Evolutionary conservation across 2,329 filamentous ascomycete genomes (phyloP), one percentile per base, ranked within the genome.

Genomic region (Parafenestella ontariensis): DNA sequence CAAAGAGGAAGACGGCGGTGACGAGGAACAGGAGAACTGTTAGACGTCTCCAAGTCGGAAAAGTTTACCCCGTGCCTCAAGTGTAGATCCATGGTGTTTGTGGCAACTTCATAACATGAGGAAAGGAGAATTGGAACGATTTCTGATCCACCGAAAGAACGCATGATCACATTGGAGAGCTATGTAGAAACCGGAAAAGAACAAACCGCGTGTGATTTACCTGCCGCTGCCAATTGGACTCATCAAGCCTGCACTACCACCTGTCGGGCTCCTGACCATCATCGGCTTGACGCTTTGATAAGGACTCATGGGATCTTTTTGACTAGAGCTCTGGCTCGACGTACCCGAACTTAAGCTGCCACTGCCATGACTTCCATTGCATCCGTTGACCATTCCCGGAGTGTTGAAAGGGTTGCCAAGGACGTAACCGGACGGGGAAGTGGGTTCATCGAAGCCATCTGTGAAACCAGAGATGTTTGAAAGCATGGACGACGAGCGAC

Each of bases 401-500:
- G 70, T 72, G 52, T 70, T 73, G 59, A 74, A 76, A 3, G 76
- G 74, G 50, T 76, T 74, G 13, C 72, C 65, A 34, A 73, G 69
- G 42, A 63, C 51, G 29, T 70, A 59, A 5, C 48, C 57, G n/a
- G 65, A 59, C 8, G 68, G 68, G 11, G 69, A 71, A 1, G 58
- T 51, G 21, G 62, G 62, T 28, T 78, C 71, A 44, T 78, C 76
- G 52, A 76, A 74, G 50, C 74, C 72, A 34, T 83, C 81, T 17
- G 80, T 82, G 66, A 82, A 82, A 52, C 79, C 80, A 40, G 78
- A 81, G 59, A 80, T 76, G 58, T 80, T 79, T 45, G 80, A 82
- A 36, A 83, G 78, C 79, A 83, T 82, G 0, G 80, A 82, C 6
- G 78, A 81, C 44, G 80, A 82, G 44, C 81, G 78, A 43, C 78